A percentile compares a stretch with the other conserved stretches of the same genome.
Conservation (phyloP, 768 basidiomycete genomes). For the Chiua virens region DNA sequence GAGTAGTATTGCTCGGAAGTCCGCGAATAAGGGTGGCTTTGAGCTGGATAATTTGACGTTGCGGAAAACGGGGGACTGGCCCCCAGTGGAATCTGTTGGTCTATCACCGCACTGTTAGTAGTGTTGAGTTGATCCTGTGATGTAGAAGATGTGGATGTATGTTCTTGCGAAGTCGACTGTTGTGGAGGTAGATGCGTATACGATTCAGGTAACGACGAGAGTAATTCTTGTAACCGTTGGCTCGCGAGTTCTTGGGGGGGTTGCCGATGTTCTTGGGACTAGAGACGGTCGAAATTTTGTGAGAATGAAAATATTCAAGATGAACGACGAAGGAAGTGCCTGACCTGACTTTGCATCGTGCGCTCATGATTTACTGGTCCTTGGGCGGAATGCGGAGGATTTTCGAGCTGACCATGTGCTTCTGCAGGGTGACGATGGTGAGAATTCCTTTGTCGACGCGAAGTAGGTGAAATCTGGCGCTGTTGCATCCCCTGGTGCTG, state of each 20-base stretch:
- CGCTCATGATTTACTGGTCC: no score
- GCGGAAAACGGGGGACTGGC: conserved; percentile 8
- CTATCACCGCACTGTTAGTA: not conserved
- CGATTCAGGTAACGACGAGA: conserved; percentile 10
- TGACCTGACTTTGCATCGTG: conserved; percentile 7
- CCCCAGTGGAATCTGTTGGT: not conserved
- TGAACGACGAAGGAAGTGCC: not conserved
- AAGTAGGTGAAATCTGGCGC: conserved; percentile 12
- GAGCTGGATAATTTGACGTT: not conserved
- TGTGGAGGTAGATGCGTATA: not conserved
- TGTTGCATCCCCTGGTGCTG: conserved; percentile 3
- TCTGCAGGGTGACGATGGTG: not conserved
- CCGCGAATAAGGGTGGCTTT: conserved; percentile 2
- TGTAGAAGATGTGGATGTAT: not conserved
- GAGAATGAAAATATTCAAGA: not conserved
- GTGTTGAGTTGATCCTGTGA: not conserved
- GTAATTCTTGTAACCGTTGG: conserved; percentile 26
- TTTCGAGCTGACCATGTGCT: not conserved
- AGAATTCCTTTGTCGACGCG: conserved; percentile 1
- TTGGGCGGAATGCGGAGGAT: not conserved
- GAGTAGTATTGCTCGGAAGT: conserved; percentile 4
- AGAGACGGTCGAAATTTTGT: not conserved
- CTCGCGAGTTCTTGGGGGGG: conserved; percentile 12
- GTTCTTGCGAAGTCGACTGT: not conserved
- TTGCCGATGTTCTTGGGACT: conserved; percentile 1